Conservation (phyloP, 371 early-diverging fungal species). For the Haplosporangium sp. region DNA sequence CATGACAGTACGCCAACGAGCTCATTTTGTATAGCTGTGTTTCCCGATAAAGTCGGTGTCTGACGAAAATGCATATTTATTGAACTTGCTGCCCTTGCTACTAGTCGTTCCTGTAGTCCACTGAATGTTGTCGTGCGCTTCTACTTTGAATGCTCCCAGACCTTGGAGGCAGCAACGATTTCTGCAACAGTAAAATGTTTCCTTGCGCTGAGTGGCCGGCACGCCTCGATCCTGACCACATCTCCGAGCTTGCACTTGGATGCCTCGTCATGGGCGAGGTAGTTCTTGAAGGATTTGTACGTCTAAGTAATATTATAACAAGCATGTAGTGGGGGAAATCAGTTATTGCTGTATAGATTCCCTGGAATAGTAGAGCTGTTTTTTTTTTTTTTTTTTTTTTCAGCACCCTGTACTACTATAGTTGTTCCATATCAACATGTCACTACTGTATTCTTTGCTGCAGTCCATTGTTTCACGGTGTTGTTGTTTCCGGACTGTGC, state of each 20-base stretch:
- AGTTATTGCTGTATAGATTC: not conserved
- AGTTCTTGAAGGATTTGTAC: constrained; percentile 73
- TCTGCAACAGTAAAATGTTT: constrained; percentile 92
- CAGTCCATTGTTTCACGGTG: no score
- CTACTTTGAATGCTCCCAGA: constrained; percentile 52
- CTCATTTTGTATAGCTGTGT: no score
- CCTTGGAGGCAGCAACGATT: constrained; percentile 66
- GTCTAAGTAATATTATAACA: constrained; percentile 48
- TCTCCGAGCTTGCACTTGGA: constrained; percentile 89
- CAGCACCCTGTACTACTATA: no score
- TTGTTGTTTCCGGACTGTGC: not conserved
- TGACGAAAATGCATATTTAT: no score
- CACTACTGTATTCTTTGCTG: no score
- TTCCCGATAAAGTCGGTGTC: no score
- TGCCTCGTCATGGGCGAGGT: constrained; percentile 91
- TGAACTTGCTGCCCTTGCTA: not conserved
- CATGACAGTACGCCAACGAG: no score
- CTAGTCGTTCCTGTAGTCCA: no score
- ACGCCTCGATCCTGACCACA: constrained; percentile 92
- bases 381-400: no score
- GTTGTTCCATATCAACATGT: no score
- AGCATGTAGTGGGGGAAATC: constrained; percentile 1
- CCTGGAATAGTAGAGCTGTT: no score
- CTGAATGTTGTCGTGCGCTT: not conserved
- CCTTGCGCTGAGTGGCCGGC: constrained; percentile 87